Evolutionary conservation across 1,139 yeast genomes (phyloP).

Genomic region (Lodderomyces elongisporus): DNA sequence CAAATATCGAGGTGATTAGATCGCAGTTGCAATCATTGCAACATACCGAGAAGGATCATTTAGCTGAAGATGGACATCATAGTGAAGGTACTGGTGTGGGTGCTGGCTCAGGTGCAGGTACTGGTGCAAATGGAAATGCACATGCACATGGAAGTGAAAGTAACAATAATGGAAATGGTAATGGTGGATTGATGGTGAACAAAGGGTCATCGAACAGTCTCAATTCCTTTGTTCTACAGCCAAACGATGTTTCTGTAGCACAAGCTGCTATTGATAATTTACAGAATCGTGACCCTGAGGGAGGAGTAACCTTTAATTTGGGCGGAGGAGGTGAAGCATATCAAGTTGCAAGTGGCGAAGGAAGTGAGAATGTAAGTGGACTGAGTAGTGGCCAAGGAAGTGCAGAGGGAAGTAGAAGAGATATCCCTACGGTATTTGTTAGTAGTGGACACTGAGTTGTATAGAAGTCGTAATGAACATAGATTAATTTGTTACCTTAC

Average conservation of each 20-base stretch:
- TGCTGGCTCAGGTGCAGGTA: no score
- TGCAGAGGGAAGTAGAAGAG: background rate
- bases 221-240: slow-evolving; percentile 8
- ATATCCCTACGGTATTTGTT: slow-evolving; percentile 14
- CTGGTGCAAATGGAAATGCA: no score
- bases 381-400: background rate
- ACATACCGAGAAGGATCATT: background rate
- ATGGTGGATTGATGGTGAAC: slow-evolving; percentile 1
- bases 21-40: slow-evolving; percentile 10
- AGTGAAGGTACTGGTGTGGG: no score
- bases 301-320: background rate
- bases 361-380: background rate
- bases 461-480: no score
- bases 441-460: no score
- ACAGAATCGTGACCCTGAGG: slow-evolving; percentile 1
- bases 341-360: background rate
- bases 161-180: slow-evolving; percentile 1
- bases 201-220: slow-evolving; percentile 8
- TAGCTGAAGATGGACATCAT: background rate
- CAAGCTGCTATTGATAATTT: slow-evolving; percentile 10
- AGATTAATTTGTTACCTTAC: no score
- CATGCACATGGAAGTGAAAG: no score
- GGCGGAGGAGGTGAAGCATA: no score
- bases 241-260: slow-evolving; percentile 6
- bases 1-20: slow-evolving; percentile 11